phyloP scores from a whole-genome alignment of 176 grass and related monocot genomes.

The Hordeum marinum region DNA sequence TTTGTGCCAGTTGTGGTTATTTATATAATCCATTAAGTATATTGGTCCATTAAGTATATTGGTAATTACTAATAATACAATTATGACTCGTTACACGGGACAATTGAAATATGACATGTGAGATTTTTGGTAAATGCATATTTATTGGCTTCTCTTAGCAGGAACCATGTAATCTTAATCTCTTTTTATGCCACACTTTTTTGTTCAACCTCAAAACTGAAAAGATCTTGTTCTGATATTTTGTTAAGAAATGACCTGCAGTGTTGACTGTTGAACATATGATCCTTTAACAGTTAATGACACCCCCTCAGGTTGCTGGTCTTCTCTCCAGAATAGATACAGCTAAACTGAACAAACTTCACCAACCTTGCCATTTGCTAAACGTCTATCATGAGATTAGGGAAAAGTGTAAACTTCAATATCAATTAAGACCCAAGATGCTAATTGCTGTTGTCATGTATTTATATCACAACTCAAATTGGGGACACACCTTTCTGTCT shows the following conservation, averaged over 20 bases:
- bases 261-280: background rate
- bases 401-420: slow-evolving; percentile 1
- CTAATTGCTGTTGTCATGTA: background rate
- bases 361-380: background rate
- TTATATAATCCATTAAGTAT: background rate
- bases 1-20: background rate
- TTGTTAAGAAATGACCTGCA: background rate
- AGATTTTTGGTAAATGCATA: background rate
- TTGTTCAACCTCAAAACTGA: background rate
- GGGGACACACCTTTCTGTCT: background rate
- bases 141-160: background rate
- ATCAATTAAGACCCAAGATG: background rate
- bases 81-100: background rate
- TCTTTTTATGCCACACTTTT: background rate
- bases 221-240: background rate
- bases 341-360: background rate
- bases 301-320: background rate
- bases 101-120: background rate
- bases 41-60: background rate
- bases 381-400: background rate
- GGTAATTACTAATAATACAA: background rate
- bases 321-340: background rate
- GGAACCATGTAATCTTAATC: background rate
- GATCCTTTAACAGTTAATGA: background rate
- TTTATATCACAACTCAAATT: slow-evolving; percentile 14